phyloP scores from a whole-genome alignment of 2,329 filamentous ascomycete genomes.

The Seiridium unicorne region DNA sequence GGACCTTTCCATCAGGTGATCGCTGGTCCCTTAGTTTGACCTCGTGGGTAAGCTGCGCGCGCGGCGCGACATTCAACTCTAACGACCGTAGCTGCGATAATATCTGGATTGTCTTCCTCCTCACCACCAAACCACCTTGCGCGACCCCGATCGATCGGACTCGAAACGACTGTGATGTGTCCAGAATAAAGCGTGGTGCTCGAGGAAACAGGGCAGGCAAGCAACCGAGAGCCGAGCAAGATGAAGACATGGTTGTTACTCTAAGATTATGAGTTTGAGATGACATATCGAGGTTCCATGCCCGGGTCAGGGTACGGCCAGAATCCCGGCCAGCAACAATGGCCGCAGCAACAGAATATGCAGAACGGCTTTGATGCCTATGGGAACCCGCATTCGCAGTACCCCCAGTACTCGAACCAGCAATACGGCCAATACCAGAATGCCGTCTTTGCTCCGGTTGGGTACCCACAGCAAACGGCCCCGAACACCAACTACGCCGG shows the following conservation, averaged over 20 bases:
- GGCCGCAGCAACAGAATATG: slow-evolving; percentile 17
- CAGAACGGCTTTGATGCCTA: slow-evolving; percentile 24
- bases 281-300: slow-evolving; percentile 31
- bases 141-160: neutral
- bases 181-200: neutral
- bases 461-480: slow-evolving; percentile 18
- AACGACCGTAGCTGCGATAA: neutral
- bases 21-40: neutral
- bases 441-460: slow-evolving; percentile 13
- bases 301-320: slow-evolving; percentile 25
- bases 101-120: neutral
- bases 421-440: slow-evolving; percentile 21
- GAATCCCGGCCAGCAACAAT: slow-evolving; percentile 22
- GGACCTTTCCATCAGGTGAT: slow-evolving; percentile 5
- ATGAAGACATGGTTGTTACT: neutral
- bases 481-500: slow-evolving; percentile 21
- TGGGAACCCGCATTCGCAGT: slow-evolving; percentile 23
- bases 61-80: neutral
- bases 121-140: neutral
- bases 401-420: slow-evolving; percentile 22
- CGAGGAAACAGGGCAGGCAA: neutral
- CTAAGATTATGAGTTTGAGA: slow-evolving; percentile 30
- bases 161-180: neutral
- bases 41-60: neutral
- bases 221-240: neutral